phyloP scores from a whole-genome alignment of 257 asterid species.

The Leptodermis oblonga region DNA sequence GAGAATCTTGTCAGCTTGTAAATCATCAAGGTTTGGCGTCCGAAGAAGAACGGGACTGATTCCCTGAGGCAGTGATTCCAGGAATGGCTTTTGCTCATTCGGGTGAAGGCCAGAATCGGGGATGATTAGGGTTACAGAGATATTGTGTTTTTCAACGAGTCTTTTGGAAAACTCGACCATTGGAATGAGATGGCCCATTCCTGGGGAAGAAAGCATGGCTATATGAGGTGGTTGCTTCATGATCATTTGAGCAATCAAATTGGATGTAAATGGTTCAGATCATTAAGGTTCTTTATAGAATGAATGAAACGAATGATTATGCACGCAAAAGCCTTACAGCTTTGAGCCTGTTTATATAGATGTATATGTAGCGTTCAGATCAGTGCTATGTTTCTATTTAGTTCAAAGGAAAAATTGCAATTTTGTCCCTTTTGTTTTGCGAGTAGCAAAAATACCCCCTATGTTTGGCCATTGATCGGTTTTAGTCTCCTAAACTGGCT shows the following conservation, averaged over 20 bases:
- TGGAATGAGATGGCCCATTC: constrained; percentile 24
- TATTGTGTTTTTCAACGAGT: constrained; percentile 3
- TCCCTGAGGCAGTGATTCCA: constrained; percentile 10
- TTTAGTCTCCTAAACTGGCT: too few species aligned
- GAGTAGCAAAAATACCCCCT: too few species aligned
- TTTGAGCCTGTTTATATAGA: too few species aligned
- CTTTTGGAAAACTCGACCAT: constrained; percentile 20
- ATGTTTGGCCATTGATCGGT: too few species aligned
- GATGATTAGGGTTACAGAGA: constrained; percentile 13
- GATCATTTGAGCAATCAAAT: not conserved
- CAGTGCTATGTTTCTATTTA: too few species aligned
- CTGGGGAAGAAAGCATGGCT: constrained; percentile 13
- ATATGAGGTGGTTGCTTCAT: constrained; percentile 21
- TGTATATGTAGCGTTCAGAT: too few species aligned
- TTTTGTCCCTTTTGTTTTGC: too few species aligned
- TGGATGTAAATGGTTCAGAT: too few species aligned
- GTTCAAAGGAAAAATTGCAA: too few species aligned
- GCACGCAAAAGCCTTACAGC: too few species aligned
- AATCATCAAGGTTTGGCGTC: constrained; percentile 10
- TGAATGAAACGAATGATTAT: too few species aligned
- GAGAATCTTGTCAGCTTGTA: not conserved
- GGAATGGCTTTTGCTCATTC: not conserved
- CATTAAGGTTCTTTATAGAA: too few species aligned
- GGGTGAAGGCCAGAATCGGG: constrained; percentile 3
- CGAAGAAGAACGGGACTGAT: constrained; percentile 13